Conservation (phyloP, 441 rosid genomes). For the Croton laevigatus region DNA sequence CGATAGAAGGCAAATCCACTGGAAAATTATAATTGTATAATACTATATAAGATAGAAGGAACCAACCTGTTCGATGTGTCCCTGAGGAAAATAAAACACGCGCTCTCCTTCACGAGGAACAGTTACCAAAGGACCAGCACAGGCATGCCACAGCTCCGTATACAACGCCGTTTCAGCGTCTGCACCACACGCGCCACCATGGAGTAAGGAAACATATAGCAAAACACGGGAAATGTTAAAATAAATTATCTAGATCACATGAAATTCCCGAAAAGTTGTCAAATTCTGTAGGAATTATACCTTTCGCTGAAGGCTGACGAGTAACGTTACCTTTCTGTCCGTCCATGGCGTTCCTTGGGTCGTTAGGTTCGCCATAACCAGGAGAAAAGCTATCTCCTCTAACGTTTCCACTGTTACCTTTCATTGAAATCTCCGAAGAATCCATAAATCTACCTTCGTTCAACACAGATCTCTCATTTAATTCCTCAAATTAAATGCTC, state of each 20-base stretch:
- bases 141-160: constrained; percentile 95
- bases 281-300: constrained; percentile 24
- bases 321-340: constrained; percentile 42
- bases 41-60: not conserved
- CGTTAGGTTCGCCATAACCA: constrained; percentile 39
- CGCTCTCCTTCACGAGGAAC: constrained; percentile 85
- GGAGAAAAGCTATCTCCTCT: constrained; percentile 52
- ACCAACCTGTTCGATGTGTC: constrained; percentile 91
- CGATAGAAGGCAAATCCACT: not conserved
- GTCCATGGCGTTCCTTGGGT: constrained; percentile 41
- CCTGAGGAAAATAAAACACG: constrained; percentile 94
- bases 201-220: not conserved
- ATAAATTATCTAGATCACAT: constrained; percentile 14
- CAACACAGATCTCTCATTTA: constrained; percentile 73
- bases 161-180: constrained; percentile 80
- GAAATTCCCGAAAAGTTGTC: not conserved
- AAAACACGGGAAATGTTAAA: not conserved
- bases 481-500: constrained; percentile 18
- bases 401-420: constrained; percentile 40
- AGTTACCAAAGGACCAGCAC: constrained; percentile 96
- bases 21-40: not conserved
- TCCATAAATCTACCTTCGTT: constrained; percentile 38
- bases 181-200: constrained; percentile 26
- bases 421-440: constrained; percentile 53
- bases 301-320: constrained; percentile 34